A percentile compares a stretch with the other conserved stretches of the same genome.
These are phyloP conservation scores for Aspergillus candidus DNA, from an alignment of 2,329 filamentous ascomycete genomes.

Conservation along the genomic window DNA sequence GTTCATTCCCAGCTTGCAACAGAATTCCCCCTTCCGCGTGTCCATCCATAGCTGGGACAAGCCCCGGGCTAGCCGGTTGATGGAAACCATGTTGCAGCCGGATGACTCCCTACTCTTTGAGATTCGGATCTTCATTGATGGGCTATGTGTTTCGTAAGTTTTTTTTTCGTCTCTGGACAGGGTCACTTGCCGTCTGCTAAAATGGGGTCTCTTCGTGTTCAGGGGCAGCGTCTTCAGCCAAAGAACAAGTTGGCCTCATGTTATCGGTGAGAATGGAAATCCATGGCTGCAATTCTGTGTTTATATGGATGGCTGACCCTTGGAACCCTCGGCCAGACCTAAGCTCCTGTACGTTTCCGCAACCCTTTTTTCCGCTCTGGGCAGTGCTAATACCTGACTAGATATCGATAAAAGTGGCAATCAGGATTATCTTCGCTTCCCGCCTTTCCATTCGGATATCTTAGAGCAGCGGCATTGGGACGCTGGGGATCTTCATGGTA, in stretches of 20 bases:
- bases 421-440: slow-evolving; percentile 61
- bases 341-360: slow-evolving; percentile 27
- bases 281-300: not conserved
- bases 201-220: slow-evolving; percentile 1
- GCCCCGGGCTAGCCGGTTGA: slow-evolving; percentile 54
- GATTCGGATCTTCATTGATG: slow-evolving; percentile 63
- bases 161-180: not conserved
- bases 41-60: slow-evolving; percentile 70
- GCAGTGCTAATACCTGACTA: slow-evolving; percentile 2
- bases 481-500: slow-evolving; percentile 62
- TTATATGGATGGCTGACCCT: slow-evolving; percentile 3
- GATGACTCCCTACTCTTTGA: slow-evolving; percentile 57
- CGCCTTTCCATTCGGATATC: slow-evolving; percentile 62
- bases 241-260: slow-evolving; percentile 47
- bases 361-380: slow-evolving; percentile 7
- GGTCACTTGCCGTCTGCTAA: not conserved
- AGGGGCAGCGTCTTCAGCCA: slow-evolving; percentile 54
- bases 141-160: slow-evolving; percentile 55
- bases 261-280: slow-evolving; percentile 41
- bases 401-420: slow-evolving; percentile 52
- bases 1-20: slow-evolving; percentile 61
- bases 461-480: slow-evolving; percentile 67
- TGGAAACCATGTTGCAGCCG: slow-evolving; percentile 52
- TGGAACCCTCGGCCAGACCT: slow-evolving; percentile 22
- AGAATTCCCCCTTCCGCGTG: slow-evolving; percentile 58